These are phyloP conservation scores for Colletotrichum eleusines DNA, from an alignment of 2,329 filamentous ascomycete genomes.

Conservation along the genomic window DNA sequence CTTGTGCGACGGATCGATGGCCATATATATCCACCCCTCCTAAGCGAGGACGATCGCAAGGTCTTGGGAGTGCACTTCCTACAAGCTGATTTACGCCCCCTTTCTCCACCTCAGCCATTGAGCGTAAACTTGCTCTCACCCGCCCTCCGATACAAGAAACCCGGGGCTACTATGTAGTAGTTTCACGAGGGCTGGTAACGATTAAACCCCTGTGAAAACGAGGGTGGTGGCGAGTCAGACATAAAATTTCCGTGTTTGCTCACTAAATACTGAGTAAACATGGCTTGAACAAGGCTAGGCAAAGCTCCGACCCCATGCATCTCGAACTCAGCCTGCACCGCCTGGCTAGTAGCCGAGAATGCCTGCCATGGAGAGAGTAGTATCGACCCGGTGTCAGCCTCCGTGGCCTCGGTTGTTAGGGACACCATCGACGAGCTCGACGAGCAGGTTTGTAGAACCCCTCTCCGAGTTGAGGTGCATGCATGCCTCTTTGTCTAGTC, in stretches of 20 bases:
- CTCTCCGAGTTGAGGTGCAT: background rate
- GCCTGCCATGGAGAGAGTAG: background rate
- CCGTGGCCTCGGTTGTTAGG: background rate
- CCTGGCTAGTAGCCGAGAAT: constrained; percentile 6
- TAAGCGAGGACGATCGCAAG: constrained; percentile 30
- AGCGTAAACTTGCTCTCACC: constrained; percentile 21
- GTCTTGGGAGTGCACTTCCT: constrained; percentile 28
- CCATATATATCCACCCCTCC: constrained; percentile 17
- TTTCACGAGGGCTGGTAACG: background rate
- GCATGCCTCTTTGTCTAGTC: background rate
- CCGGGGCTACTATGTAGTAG: background rate
- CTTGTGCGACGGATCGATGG: constrained; percentile 16
- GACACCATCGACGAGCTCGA: background rate
- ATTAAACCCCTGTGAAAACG: constrained; percentile 20
- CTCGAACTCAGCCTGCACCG: background rate
- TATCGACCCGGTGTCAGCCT: constrained; percentile 15
- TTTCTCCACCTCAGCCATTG: constrained; percentile 19
- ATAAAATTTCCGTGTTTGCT: constrained; percentile 17
- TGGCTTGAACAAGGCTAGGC: background rate
- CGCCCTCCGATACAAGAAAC: constrained; percentile 29
- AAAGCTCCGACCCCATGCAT: constrained; percentile 3
- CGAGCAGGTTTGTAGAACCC: background rate
- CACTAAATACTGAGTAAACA: background rate
- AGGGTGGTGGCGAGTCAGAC: constrained; percentile 30
- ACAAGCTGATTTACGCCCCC: constrained; percentile 21